Percentiles rank a stretch among this genome's conserved stretches.
These are phyloP conservation scores for Euphorbia schlechtendalii DNA, from an alignment of 441 rosid species.

Conservation along the genomic window DNA sequence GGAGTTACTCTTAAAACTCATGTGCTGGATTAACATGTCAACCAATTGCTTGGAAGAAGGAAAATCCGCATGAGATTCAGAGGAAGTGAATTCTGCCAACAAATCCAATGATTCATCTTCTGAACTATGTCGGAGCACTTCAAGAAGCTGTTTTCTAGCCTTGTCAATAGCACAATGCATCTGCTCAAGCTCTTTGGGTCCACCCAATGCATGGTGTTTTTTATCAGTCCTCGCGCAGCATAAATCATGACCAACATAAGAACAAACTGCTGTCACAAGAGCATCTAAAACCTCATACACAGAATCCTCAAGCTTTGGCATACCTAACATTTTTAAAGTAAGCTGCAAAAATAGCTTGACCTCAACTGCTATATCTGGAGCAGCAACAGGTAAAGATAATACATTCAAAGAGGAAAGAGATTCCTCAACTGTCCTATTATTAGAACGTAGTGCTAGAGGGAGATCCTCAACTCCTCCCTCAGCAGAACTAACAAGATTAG, in stretches of 20 bases:
- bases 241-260: constrained; percentile 43
- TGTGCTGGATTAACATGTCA: constrained; percentile 41
- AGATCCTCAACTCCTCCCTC: constrained; percentile 92
- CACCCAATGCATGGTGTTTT: constrained; percentile 34
- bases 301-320: constrained; percentile 38
- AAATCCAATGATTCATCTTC: constrained; percentile 37
- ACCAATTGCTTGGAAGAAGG: constrained; percentile 68
- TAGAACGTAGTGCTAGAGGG: constrained; percentile 70
- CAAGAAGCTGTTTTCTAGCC: constrained; percentile 53
- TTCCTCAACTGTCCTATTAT: constrained; percentile 64
- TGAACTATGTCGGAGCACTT: constrained; percentile 36
- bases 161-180: constrained; percentile 34
- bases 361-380: constrained; percentile 55
- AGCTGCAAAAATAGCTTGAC: constrained; percentile 67
- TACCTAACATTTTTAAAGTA: constrained; percentile 50
- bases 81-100: constrained; percentile 37
- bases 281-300: constrained; percentile 43
- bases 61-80: constrained; percentile 46
- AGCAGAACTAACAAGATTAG: constrained; percentile 74
- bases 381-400: constrained; percentile 50
- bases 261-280: constrained; percentile 51
- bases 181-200: constrained; percentile 37
- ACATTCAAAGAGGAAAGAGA: constrained; percentile 56
- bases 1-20: constrained; percentile 38
- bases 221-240: constrained; percentile 32